These are phyloP conservation scores for Colletotrichum shisoi DNA, from an alignment of 2,329 filamentous ascomycete genomes.

Conservation along the genomic window DNA sequence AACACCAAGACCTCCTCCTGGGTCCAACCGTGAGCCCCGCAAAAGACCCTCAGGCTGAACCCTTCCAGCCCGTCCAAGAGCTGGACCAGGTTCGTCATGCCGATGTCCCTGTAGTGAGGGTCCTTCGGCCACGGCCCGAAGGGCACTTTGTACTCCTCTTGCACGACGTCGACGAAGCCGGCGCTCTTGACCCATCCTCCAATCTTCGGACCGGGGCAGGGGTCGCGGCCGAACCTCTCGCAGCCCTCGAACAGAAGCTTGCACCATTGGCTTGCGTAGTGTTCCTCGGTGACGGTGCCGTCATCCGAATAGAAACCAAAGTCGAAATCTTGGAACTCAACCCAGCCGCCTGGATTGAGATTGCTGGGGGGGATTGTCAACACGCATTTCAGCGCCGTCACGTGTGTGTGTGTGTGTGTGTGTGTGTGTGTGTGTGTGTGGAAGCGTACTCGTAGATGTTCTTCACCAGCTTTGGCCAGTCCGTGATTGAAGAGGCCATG, in stretches of 20 bases:
- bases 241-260: conserved; percentile 13
- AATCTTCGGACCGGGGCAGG: conserved; percentile 42
- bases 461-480: conserved; percentile 62
- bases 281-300: conserved; percentile 40
- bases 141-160: conserved; percentile 46
- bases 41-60: conserved; percentile 44
- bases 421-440: no score
- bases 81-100: conserved; percentile 39
- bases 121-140: conserved; percentile 51
- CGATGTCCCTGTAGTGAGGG: conserved; percentile 45
- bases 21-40: conserved; percentile 45
- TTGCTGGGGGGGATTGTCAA: conserved; percentile 48
- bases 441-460: conserved; percentile 55
- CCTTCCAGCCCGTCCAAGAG: conserved; percentile 41
- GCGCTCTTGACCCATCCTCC: conserved; percentile 46
- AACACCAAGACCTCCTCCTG: conserved; percentile 44
- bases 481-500: conserved; percentile 61
- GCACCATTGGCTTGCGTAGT: conserved; percentile 41
- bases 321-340: conserved; percentile 49
- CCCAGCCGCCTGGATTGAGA: conserved; percentile 62
- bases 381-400: background rate
- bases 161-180: conserved; percentile 49
- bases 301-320: conserved; percentile 43
- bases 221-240: conserved; percentile 40
- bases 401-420: no score